A percentile compares a stretch with the other conserved stretches of the same genome.
Evolutionary conservation across 1,284 basidiomycete species (phyloP).

Genomic region (Takashimella koratensis): DNA sequence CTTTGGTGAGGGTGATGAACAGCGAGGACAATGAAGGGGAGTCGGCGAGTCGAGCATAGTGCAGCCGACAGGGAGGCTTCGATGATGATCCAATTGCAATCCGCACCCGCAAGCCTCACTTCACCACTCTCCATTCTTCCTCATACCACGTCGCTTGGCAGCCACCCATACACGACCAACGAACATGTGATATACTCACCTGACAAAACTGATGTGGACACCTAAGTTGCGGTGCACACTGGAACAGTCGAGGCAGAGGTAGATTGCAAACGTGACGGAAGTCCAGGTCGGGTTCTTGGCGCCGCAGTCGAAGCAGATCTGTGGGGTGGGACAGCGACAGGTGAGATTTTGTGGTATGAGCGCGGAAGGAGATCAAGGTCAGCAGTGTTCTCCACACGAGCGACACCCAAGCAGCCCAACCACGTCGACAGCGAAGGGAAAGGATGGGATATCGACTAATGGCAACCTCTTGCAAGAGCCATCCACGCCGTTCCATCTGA

Average conservation of each 20-base stretch:
- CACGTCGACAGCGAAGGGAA: neutral
- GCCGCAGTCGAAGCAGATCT: conserved; percentile 96
- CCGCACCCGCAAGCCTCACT: too few relatives aligned
- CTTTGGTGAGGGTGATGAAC: too few relatives aligned
- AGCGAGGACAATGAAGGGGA: neutral
- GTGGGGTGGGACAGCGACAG: conserved; percentile 6
- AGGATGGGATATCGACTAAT: too few relatives aligned
- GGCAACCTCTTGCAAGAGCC: too few relatives aligned
- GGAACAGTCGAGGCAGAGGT: conserved; percentile 97
- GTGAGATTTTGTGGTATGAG: neutral
- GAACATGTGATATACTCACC: conserved; percentile 68
- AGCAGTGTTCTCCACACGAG: too few relatives aligned
- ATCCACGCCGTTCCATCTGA: too few relatives aligned
- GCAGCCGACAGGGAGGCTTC: too few relatives aligned
- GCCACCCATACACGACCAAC: too few relatives aligned
- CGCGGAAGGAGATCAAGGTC: neutral
- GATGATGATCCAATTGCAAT: too few relatives aligned
- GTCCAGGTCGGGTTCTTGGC: conserved; percentile 98
- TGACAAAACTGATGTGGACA: conserved; percentile 96
- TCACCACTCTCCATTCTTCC: too few relatives aligned
- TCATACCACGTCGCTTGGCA: too few relatives aligned
- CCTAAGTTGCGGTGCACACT: conserved; percentile 94
- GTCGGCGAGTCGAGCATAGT: too few relatives aligned
- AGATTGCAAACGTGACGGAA: conserved; percentile 92
- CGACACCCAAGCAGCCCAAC: neutral